Conservation (phyloP, 768 basidiomycete genomes). For the Boletus tomentosulus region DNA sequence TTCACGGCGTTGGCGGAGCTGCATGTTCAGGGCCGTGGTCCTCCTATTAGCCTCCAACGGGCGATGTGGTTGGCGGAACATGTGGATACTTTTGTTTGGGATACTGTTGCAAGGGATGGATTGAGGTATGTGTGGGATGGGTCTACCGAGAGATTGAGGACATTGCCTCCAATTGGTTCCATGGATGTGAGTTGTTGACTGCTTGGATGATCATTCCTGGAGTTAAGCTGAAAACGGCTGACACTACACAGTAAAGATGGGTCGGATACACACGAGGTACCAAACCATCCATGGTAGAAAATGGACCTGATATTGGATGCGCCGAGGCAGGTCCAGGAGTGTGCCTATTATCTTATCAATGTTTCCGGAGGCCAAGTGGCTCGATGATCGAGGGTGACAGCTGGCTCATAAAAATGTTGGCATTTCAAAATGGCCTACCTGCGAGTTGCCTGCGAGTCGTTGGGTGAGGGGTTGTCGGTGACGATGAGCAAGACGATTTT, state of each 20-base stretch:
- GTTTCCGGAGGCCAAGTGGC: not conserved
- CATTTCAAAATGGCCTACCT: not conserved
- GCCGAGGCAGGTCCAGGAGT: too few relatives aligned
- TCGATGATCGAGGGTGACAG: not conserved
- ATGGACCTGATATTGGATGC: too few relatives aligned
- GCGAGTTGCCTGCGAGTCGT: too few relatives aligned
- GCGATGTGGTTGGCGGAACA: slow-evolving; percentile 7
- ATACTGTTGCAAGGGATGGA: slow-evolving; percentile 7
- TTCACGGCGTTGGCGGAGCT: slow-evolving; percentile 2
- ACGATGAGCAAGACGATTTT: too few relatives aligned
- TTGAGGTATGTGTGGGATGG: slow-evolving; percentile 8
- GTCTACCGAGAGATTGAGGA: not conserved
- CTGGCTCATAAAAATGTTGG: not conserved
- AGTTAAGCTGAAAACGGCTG: too few relatives aligned
- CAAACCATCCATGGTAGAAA: too few relatives aligned
- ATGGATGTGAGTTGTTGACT: not conserved
- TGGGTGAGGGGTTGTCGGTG: too few relatives aligned
- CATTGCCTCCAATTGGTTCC: not conserved
- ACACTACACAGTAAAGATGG: too few relatives aligned
- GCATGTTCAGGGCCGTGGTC: slow-evolving; percentile 3
- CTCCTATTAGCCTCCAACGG: slow-evolving; percentile 1
- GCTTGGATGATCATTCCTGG: not conserved
- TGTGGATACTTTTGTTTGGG: slow-evolving; percentile 6
- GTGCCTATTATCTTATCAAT: too few relatives aligned
- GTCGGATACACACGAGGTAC: too few relatives aligned